Conservation (phyloP, 192 early-diverging fungal species). For the Coemansia sp. region DNA sequence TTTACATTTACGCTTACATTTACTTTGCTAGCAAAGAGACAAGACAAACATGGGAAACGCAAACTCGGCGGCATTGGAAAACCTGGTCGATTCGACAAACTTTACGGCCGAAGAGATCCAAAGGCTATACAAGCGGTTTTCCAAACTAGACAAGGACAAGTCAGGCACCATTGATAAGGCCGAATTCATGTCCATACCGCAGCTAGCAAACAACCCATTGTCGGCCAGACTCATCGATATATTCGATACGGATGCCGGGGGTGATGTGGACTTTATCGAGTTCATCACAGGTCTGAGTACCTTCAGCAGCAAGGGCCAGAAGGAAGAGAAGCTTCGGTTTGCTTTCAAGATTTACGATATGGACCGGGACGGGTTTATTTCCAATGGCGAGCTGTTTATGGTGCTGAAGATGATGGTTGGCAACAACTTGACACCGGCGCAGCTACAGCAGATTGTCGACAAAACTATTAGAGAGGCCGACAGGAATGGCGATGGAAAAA, state of each 20-base stretch:
- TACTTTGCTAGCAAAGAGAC: too few species aligned
- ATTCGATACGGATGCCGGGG: conserved; percentile 96
- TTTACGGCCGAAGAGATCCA: conserved; percentile 93
- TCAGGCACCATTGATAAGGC: conserved; percentile 96
- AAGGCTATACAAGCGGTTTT: conserved; percentile 97
- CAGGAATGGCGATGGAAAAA: conserved; percentile 89
- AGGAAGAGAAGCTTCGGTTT: conserved; percentile 91
- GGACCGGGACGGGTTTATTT: conserved; percentile 97
- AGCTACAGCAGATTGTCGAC: conserved; percentile 99
- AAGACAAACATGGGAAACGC: conserved; percentile 41
- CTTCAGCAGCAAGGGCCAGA: conserved; percentile 92
- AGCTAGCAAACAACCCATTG: conserved; percentile 96
- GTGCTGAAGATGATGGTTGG: conserved; percentile 99
- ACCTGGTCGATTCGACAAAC: conserved; percentile 48
- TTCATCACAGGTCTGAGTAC: conserved; percentile 93
- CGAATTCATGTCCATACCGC: conserved; percentile 95
- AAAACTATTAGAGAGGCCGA: conserved; percentile 99
- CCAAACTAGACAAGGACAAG: conserved; percentile 96
- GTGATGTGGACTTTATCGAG: conserved; percentile 99
- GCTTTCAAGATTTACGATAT: conserved; percentile 99
- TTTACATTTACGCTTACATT: background rate
- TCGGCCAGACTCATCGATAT: conserved; percentile 94
- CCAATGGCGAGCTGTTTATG: conserved; percentile 97
- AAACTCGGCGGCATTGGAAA: conserved; percentile 36
- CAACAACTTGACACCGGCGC: conserved; percentile 90